Percentiles rank a stretch among this genome's conserved stretches.
phyloP scores from a whole-genome alignment of 768 basidiomycete genomes.

The Suillus plorans region DNA sequence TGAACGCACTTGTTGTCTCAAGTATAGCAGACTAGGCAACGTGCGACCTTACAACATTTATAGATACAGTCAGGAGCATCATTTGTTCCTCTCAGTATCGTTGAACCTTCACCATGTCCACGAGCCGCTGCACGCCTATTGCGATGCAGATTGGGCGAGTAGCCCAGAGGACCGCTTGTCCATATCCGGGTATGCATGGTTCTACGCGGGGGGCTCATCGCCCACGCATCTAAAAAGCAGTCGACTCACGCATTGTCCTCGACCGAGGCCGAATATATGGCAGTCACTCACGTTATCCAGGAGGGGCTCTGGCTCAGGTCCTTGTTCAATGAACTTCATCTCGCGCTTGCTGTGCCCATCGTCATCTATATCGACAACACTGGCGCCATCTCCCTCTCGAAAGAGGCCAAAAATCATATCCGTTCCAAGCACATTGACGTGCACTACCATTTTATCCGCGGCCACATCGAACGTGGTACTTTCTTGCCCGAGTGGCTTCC shows the following conservation, averaged over 20 bases:
- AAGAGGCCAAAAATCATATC: not conserved
- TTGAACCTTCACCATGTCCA: no score
- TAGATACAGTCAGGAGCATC: no score
- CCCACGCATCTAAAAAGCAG: conserved; percentile 11
- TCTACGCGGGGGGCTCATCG: not conserved
- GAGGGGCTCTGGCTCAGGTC: not conserved
- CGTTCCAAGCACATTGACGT: not conserved
- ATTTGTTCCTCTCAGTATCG: no score
- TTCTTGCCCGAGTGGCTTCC: not conserved
- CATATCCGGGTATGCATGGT: no score
- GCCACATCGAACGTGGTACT: not conserved
- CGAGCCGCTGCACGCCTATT: no score
- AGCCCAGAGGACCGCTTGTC: no score
- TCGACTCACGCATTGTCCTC: conserved; percentile 17
- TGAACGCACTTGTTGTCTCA: no score
- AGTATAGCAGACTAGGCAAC: no score
- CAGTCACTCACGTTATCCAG: conserved; percentile 7
- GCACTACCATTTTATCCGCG: not conserved
- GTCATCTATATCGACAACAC: not conserved
- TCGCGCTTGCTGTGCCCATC: not conserved
- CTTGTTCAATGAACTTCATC: not conserved
- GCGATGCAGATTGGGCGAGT: no score
- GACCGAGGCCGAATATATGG: conserved; percentile 29
- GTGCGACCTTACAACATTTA: no score
- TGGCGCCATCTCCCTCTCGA: not conserved